Conservation (phyloP, 768 basidiomycete genomes). For the Lactarius quietus region DNA sequence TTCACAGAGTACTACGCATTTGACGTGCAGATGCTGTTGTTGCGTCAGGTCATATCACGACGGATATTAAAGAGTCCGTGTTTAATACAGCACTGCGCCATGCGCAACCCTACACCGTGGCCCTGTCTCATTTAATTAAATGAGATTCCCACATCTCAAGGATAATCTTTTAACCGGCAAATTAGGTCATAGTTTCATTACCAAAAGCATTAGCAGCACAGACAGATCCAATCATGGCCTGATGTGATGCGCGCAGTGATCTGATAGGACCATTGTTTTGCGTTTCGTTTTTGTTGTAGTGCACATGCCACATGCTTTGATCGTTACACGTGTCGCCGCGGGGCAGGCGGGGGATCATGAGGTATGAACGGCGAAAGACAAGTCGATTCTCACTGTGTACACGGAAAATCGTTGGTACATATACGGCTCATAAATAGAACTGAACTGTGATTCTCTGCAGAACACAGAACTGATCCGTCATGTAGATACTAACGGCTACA, state of each 20-base stretch:
- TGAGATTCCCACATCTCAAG: background rate
- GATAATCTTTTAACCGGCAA: too few species aligned
- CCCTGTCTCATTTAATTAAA: background rate
- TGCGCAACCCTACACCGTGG: background rate
- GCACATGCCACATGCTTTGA: background rate
- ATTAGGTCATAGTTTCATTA: too few species aligned
- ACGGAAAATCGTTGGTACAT: conserved; percentile 16
- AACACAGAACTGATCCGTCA: conserved; percentile 12
- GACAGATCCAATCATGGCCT: too few species aligned
- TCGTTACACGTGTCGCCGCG: background rate
- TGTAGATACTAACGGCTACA: background rate
- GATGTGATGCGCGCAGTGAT: background rate
- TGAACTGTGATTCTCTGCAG: conserved; percentile 5
- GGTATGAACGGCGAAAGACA: background rate
- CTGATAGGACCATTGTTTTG: background rate
- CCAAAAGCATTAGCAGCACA: too few species aligned
- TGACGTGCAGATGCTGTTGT: background rate
- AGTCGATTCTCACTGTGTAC: conserved; percentile 2
- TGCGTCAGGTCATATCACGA: background rate
- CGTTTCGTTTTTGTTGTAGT: background rate
- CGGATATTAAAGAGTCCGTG: background rate
- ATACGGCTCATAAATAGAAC: conserved; percentile 14
- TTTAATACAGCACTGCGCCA: background rate
- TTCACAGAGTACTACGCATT: background rate
- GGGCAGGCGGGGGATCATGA: background rate